phyloP scores from a whole-genome alignment of 148 eudicot genomes.

The Rhododendron mucronatum region DNA sequence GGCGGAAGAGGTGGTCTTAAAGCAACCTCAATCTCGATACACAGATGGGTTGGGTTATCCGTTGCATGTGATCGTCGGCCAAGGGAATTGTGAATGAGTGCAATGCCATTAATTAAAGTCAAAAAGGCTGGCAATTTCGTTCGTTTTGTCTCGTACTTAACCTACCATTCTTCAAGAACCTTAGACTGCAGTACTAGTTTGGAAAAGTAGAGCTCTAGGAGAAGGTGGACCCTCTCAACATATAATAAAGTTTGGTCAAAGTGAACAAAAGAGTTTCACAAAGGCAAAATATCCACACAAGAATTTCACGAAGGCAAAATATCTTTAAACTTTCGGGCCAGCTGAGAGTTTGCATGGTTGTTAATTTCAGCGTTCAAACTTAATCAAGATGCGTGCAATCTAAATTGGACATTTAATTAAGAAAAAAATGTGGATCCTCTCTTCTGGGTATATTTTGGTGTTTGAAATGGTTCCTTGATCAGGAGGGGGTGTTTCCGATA shows the following conservation, averaged over 20 bases:
- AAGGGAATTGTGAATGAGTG: background rate
- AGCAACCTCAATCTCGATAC: conserved; percentile 4
- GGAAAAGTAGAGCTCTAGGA: background rate
- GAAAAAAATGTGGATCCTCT: background rate
- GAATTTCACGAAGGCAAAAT: too few species aligned
- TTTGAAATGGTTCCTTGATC: background rate
- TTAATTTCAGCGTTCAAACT: too few species aligned
- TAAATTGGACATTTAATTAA: too few species aligned
- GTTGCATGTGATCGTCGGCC: background rate
- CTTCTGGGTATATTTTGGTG: background rate
- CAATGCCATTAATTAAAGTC: background rate
- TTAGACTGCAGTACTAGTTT: background rate
- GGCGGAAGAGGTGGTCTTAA: conserved; percentile 3
- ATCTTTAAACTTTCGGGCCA: too few species aligned
- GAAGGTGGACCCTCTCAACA: background rate
- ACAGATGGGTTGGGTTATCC: background rate
- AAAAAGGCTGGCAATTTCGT: background rate
- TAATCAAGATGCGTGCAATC: fast-evolving
- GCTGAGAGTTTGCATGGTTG: too few species aligned
- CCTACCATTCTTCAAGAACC: conserved; percentile 1
- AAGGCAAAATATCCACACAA: too few species aligned
- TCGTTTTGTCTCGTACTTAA: background rate
- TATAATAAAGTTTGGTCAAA: too few species aligned
- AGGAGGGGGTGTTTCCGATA: too few species aligned
- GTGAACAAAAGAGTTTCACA: too few species aligned